Evolutionary conservation across 2,329 filamentous ascomycete genomes (phyloP).

Genomic region (Phialemonium atrogriseum): DNA sequence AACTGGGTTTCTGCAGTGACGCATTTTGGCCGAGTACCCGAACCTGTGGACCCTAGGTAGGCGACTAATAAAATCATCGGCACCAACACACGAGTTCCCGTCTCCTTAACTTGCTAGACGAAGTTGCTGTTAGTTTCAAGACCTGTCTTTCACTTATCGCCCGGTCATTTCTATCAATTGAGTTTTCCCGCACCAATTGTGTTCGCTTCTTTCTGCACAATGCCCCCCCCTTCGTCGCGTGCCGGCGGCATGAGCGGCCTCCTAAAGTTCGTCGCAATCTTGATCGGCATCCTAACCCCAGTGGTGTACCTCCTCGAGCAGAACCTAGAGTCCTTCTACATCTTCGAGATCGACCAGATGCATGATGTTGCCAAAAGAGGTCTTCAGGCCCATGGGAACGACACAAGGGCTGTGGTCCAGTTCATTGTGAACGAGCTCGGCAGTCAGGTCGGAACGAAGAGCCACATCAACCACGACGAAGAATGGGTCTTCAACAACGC

Average conservation of each 20-base stretch:
- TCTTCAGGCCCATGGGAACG: slow-evolving; percentile 62
- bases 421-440: slow-evolving; percentile 64
- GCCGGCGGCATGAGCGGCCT: slow-evolving; percentile 22
- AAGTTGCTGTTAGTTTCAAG: too few species aligned
- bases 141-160: too few species aligned
- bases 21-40: too few species aligned
- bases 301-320: slow-evolving; percentile 49
- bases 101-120: too few species aligned
- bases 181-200: too few species aligned
- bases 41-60: too few species aligned
- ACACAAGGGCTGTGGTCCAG: slow-evolving; percentile 60
- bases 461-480: slow-evolving; percentile 59
- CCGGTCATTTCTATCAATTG: too few species aligned
- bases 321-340: slow-evolving; percentile 59
- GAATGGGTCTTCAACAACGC: slow-evolving; percentile 93
- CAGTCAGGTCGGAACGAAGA: slow-evolving; percentile 38
- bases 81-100: too few species aligned
- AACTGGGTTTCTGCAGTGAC: too few species aligned
- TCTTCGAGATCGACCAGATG: slow-evolving; percentile 63
- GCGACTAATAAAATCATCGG: too few species aligned
- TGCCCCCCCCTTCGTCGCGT: too few species aligned
- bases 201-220: too few species aligned
- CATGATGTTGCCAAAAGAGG: slow-evolving; percentile 60
- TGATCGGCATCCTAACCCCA: slow-evolving; percentile 46
- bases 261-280: slow-evolving; percentile 41